These are phyloP conservation scores for Viola pubescens DNA, from an alignment of 441 rosid genomes.

Conservation along the genomic window DNA sequence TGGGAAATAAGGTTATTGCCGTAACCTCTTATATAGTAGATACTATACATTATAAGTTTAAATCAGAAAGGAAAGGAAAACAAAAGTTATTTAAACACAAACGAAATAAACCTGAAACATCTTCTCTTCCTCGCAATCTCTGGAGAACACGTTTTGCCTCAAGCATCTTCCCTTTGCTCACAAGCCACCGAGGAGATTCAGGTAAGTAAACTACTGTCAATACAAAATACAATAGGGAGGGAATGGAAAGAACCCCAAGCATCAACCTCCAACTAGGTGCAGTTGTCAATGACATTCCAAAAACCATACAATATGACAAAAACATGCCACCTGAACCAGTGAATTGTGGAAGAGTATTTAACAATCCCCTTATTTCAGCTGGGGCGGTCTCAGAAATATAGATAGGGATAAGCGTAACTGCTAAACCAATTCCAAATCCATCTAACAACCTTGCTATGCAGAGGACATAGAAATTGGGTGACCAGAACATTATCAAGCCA, in stretches of 20 bases:
- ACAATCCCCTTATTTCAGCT: conserved; percentile 68
- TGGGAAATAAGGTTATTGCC: background rate
- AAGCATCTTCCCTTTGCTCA: conserved; percentile 77
- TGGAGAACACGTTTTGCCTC: conserved; percentile 75
- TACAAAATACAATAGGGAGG: conserved; percentile 45
- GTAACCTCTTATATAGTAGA: no score
- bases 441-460: conserved; percentile 66
- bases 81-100: background rate
- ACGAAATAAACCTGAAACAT: conserved; percentile 56
- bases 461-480: conserved; percentile 73
- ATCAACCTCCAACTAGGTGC: conserved; percentile 80
- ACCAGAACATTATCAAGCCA: conserved; percentile 74
- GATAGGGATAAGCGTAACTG: conserved; percentile 68
- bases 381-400: conserved; percentile 95
- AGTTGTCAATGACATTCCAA: conserved; percentile 61
- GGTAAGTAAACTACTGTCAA: conserved; percentile 68
- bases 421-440: conserved; percentile 78
- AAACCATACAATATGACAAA: conserved; percentile 71
- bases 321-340: conserved; percentile 86
- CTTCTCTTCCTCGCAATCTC: conserved; percentile 70
- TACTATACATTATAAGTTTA: background rate
- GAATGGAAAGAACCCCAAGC: conserved; percentile 79
- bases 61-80: background rate
- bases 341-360: conserved; percentile 85
- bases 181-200: conserved; percentile 95